A percentile compares a stretch with the other conserved stretches of the same genome.
Conservation (phyloP, 345 rosid genomes). For the Anastatica hierochuntica region DNA sequence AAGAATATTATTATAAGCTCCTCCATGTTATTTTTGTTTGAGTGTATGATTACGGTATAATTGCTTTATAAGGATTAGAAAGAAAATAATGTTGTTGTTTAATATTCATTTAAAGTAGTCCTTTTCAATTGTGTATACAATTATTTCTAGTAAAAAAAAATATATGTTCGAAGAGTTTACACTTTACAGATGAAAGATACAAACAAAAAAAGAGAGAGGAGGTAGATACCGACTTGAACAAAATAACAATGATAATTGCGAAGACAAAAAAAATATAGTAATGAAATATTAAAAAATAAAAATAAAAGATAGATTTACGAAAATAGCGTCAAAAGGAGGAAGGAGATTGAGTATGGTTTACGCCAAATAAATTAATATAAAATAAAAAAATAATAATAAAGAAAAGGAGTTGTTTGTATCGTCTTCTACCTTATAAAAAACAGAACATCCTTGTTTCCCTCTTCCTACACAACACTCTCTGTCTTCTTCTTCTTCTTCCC, state of each 20-base stretch:
- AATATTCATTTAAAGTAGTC: background rate
- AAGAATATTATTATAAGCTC: background rate
- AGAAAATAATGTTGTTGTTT: constrained; percentile 1
- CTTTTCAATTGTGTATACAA: constrained; percentile 8
- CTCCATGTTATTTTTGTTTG: constrained; percentile 6
- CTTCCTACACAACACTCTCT: constrained; percentile 24
- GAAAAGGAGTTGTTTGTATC: constrained; percentile 25
- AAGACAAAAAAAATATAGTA: constrained; percentile 5
- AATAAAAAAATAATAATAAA: background rate
- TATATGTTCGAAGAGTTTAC: constrained; percentile 6
- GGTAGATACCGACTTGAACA: constrained; percentile 24
- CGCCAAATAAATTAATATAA: constrained; percentile 13
- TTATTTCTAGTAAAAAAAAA: background rate
- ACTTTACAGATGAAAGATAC: constrained; percentile 10
- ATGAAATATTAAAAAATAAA: background rate
- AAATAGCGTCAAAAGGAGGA: constrained; percentile 28
- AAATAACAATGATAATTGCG: constrained; percentile 17
- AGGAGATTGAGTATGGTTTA: constrained; percentile 34
- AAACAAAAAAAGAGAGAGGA: background rate
- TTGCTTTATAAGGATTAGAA: background rate
- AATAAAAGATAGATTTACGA: constrained; percentile 10
- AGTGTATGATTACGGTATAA: constrained; percentile 13
- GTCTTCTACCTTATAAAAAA: constrained; percentile 27
- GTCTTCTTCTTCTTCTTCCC: background rate
- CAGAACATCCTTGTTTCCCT: constrained; percentile 31